Conservation (phyloP, 371 early-diverging fungal genomes). For the Apophysomyces variabilis region DNA sequence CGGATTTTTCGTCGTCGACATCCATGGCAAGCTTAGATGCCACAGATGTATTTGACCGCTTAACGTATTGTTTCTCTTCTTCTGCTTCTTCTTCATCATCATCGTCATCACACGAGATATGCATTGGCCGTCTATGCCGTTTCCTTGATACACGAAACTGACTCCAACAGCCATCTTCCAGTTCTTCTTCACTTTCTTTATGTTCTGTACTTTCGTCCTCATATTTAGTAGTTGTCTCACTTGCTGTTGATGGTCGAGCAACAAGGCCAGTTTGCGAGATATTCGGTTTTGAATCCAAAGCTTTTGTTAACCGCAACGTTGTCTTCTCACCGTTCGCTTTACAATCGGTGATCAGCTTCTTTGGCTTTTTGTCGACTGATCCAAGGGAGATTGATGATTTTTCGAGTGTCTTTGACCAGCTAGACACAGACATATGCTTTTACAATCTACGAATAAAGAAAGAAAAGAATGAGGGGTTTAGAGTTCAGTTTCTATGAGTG, state of each 20-base stretch:
- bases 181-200: too few relatives aligned
- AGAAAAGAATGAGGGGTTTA: neutral
- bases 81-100: constrained; percentile 29
- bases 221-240: neutral
- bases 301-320: neutral
- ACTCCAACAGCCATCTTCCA: constrained; percentile 1
- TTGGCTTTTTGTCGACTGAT: neutral
- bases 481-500: neutral
- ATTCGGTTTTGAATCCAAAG: neutral
- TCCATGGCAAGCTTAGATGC: neutral
- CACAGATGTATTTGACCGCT: neutral
- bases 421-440: constrained; percentile 8
- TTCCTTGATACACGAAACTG: neutral
- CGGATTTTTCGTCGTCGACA: neutral
- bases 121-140: neutral
- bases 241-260: neutral
- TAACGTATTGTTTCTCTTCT: too few relatives aligned
- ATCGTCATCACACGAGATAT: constrained; percentile 23
- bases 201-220: neutral
- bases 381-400: neutral
- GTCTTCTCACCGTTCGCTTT: constrained; percentile 4
- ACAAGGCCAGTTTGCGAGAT: neutral
- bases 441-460: neutral
- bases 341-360: neutral
- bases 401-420: constrained; percentile 1